Base-by-base conservation (phyloP, 2,329 filamentous ascomycete genomes). In the Epichloe gansuensis region DNA sequence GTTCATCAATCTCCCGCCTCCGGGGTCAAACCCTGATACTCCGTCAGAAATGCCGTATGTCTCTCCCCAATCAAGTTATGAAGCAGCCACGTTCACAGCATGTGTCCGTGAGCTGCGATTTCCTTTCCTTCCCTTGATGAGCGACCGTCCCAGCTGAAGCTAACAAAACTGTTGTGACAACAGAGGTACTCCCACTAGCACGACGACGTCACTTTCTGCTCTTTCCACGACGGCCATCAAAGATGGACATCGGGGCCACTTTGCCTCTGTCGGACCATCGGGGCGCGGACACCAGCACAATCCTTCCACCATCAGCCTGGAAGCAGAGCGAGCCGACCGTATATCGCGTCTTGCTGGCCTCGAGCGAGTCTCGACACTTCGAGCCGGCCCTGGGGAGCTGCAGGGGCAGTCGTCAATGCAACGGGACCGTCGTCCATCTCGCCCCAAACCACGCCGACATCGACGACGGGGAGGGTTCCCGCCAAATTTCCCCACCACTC, bases 141-240 rank as follows among this genome's bases (percentile, higher is more conserved):
- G 34, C 17, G 21, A 48, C 21, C 5, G 5, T 7, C 15, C 34
- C 46, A 7, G 5, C 37, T n/a, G 2, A 2, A 25, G n/a, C 43
- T 51, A 15, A 46, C 35, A 9, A 35, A 43, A 49, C 54, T 49
- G 11, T 59, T 52, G 3, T 23, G 17, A 21, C 31, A 9, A 9
- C 17, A 55, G 54, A 51, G 91, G 91, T 63, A 97, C 91, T 3
- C 91, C 91, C 3, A 96, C 93, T 59, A 95, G 89, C 59, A 86
- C 87, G 42, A 94, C 88, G 3, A 96, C 91, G 12, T 94, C 90
- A 50, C 84, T 97, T 63, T 95, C 89, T 28, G 85, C 90, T 42
- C 79, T 97, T 47, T 95, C 89, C 15, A 96, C 91, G 17, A 93
- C 89, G 12, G 91, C 91, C 50, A 95, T 95, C 76, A 95, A 96